These are phyloP conservation scores for Candida sithepensis DNA, from an alignment of 805 yeast genomes.

Conservation along the genomic window DNA sequence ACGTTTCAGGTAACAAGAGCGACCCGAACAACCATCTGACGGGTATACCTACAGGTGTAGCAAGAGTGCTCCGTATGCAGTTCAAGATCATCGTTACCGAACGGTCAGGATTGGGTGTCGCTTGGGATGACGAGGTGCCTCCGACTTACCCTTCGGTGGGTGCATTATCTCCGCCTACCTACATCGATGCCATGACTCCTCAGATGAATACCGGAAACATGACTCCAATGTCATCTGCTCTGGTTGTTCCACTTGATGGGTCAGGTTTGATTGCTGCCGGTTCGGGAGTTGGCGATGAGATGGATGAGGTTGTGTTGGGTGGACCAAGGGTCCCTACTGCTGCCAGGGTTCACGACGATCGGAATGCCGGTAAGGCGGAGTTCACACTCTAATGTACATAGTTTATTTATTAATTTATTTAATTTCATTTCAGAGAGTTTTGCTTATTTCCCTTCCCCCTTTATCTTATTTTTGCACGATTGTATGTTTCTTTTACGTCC, in stretches of 20 bases:
- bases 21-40: slow-evolving; percentile 32
- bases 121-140: slow-evolving; percentile 99
- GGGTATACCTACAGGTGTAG: slow-evolving; percentile 90
- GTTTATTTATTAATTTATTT: neutral
- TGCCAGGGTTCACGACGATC: slow-evolving; percentile 6
- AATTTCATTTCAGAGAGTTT: too few relatives aligned
- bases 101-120: slow-evolving; percentile 90
- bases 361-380: neutral
- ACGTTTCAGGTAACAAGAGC: slow-evolving; percentile 23
- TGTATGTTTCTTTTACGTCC: too few relatives aligned
- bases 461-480: neutral
- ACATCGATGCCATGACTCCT: slow-evolving; percentile 36
- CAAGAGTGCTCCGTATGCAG: slow-evolving; percentile 92
- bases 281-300: slow-evolving; percentile 1
- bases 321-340: slow-evolving; percentile 12
- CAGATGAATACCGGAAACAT: neutral
- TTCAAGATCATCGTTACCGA: slow-evolving; percentile 81
- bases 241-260: slow-evolving; percentile 22
- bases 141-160: slow-evolving; percentile 88
- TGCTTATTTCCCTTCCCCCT: too few relatives aligned
- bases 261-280: neutral
- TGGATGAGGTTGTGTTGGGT: slow-evolving; percentile 12
- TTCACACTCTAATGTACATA: neutral
- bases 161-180: slow-evolving; percentile 84
- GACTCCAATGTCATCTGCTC: slow-evolving; percentile 16